Base-by-base conservation (phyloP, 192 early-diverging fungal species). In the Gaertneriomyces semiglobifer region DNA sequence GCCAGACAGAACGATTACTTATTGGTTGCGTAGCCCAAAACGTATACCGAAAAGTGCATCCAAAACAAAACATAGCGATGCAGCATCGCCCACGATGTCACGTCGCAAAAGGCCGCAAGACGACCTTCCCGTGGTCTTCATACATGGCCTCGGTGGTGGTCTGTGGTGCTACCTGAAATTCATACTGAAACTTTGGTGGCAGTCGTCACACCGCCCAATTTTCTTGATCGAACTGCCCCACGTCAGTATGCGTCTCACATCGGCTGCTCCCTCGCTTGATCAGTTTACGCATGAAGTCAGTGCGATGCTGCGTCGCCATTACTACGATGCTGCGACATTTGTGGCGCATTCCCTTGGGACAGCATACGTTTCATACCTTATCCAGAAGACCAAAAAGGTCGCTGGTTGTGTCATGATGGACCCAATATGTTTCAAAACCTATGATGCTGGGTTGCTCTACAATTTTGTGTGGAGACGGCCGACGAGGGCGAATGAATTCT, bases 271-370 rank as follows among this genome's bases (percentile, higher is more conserved):
- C 16, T 76, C 74, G 4, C 80, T 79, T 7, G 73, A 82, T 19
- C 79, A 85, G 50, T 83, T 77, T 4, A 78, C 87, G 6, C 44
- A 68, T 43, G 85, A 80, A 18, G 76, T 89, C 42, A 76, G 78
- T 42, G 56, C 74, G 0, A 86, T 89, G 75, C 69, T 89, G 4
- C 70, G 73, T 38, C 39, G 44, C 6, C 82, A 87, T 58, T 73
- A 72, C 0, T 80, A 76, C 58, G 41, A 68, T 11, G 72, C 79
- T n/a, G 88, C 88, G 6, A 77, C 81, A 1, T 84, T 88, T 63
- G 79, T 89, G 18, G 84, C 81, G 5, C 88, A 89, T 64, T 88
- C 86, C 6, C 74, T 88, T 9, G 88, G 88, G 4, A 86, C 88
- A 8, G 84, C 79, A 39, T 73, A 84, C 0, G 71, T 77, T 7